Conservation (phyloP, 2,329 filamentous ascomycete species). For the Neospermospora avenae region DNA sequence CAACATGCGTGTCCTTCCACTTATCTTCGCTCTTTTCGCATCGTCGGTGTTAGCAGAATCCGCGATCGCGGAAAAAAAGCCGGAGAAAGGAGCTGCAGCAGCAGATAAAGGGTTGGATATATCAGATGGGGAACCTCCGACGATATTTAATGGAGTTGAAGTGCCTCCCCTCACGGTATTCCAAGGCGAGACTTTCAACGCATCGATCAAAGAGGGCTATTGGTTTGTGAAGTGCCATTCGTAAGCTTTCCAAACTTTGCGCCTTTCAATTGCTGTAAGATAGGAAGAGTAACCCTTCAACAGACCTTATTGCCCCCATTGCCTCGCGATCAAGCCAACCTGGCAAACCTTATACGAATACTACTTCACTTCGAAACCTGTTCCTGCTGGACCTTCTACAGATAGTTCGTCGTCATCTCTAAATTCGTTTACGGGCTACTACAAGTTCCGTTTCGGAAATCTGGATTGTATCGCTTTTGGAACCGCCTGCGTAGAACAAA, state of each 20-base stretch:
- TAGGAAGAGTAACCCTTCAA: neutral
- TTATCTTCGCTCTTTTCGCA: slow-evolving; percentile 28
- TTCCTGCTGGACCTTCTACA: slow-evolving; percentile 36
- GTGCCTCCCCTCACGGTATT: slow-evolving; percentile 49
- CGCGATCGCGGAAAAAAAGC: slow-evolving; percentile 16
- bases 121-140: slow-evolving; percentile 34
- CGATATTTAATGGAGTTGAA: slow-evolving; percentile 48
- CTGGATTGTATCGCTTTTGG: slow-evolving; percentile 83
- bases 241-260: slow-evolving; percentile 20
- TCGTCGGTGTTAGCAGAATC: slow-evolving; percentile 27
- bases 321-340: slow-evolving; percentile 63
- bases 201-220: slow-evolving; percentile 31
- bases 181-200: slow-evolving; percentile 42
- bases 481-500: slow-evolving; percentile 69
- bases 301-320: slow-evolving; percentile 35
- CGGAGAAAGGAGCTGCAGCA: slow-evolving; percentile 12
- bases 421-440: slow-evolving; percentile 70
- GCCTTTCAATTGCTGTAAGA: neutral
- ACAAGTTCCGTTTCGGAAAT: slow-evolving; percentile 83
- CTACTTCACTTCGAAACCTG: slow-evolving; percentile 75
- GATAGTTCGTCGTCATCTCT: slow-evolving; percentile 45
- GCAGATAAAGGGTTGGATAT: slow-evolving; percentile 25
- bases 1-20: slow-evolving; percentile 33
- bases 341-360: slow-evolving; percentile 95
- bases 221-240: slow-evolving; percentile 38